Base-by-base conservation (phyloP, 208 protist species). In the Hexamita inflata region DNA sequence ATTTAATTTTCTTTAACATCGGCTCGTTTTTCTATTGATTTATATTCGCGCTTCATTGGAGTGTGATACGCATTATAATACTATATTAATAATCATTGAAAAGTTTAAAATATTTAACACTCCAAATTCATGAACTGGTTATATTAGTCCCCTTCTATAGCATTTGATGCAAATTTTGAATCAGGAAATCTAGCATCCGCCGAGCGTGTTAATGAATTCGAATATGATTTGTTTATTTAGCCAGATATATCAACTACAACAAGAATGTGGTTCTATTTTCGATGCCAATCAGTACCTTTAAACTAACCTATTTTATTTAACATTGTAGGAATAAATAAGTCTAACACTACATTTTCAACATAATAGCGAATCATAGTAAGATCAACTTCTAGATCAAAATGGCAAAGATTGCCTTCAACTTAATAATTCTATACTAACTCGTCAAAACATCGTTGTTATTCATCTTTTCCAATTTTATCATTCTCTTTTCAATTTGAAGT, bases 241-340 rank as follows among this genome's bases (percentile, higher is more conserved):
- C 64, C 64, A 45, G 64, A 70, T 38, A 4, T 45, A 11, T 42
- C 2, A n/a, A 35, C 38, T n/a, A 45, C 26, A 11, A 38, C 38
- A 38, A n/a, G 64, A 11, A 45, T 70, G 24, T 70, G 64, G 64
- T 70, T 70, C n/a, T 70, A 70, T 38, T 70, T 70, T 49, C 2
- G 64, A 49, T n/a, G 26, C 9, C 9, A 7, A 24, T 15, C 11
- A 9, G 38, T 70, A 24, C 26, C 64, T 24, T 19, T 38, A 11
- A 49, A n/a, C 15, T n/a, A 45, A n/a, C 64, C 64, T 29, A 42
- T 42, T 38, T 9, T 70, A 15, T 70, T 70, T 70, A n/a, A 70
- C 35, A 45, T 70, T 38, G 11, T 70, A 24, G 38, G 64, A n/a
- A 42, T 70, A 28, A 45, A 7, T n/a, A 70, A 70, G 38, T 15